Base-by-base conservation (phyloP, 2,329 filamentous ascomycete genomes). In the Cladophialophora chaetospira region DNA sequence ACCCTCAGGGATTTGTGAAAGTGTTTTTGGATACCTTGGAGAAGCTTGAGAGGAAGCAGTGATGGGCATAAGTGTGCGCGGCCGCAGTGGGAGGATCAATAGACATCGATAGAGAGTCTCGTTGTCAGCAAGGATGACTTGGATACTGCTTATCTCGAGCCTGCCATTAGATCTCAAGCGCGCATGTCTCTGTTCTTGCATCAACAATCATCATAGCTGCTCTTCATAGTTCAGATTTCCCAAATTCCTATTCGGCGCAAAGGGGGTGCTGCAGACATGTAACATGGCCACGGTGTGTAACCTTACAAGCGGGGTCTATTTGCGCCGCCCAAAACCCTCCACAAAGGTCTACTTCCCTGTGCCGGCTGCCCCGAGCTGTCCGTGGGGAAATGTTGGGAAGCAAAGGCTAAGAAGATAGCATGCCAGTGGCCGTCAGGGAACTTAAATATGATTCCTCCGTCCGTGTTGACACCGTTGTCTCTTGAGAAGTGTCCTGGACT, bases 341-440 rank as follows among this genome's bases (percentile, higher is more conserved):
- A 13, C 28, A 58, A 35, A 6, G 55, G 29, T 25, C 33, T 36
- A 42, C 56, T 58, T 8, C 47, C 45, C 17, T 28, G 26, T 19
- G 23, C 4, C 4, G 56, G 56, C 5, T 51, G 26, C 15, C 56
- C 56, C 10, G 35, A 17, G 33, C 67, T 64, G 59, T 75, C 68
- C 2, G 73, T 75, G 23, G 70, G 68, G 25, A 69, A 62, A 6
- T 65, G 64, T 66, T 75, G 71, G 11, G 66, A 66, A 1, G 71
- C 71, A 64, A 75, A 75, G 2, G 71, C 73, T 23, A 75, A 53
- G 55, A 75, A 75, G 6, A 75, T 65, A 5, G 65, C 72, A 63
- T 73, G 68, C 69, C 72, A 75, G 54, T 73, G 71, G 3, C 68
- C 68, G 54, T 73, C 69, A 13, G 66, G 57, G 40, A 70, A 73